phyloP scores from a whole-genome alignment of 768 basidiomycete species.

The Kockovaella imperatae region DNA sequence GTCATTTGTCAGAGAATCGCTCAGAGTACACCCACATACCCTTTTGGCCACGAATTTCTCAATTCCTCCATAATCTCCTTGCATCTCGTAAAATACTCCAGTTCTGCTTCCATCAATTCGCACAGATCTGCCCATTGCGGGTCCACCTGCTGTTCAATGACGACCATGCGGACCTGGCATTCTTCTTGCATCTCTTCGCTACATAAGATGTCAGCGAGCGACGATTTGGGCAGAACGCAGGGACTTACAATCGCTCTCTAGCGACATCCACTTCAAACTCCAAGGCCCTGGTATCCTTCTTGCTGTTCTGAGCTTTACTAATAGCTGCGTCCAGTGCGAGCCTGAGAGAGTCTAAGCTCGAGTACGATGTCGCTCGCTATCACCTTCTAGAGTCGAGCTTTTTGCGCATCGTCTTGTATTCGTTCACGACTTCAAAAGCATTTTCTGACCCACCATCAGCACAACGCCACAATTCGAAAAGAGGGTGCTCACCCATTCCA shows the following conservation, averaged over 20 bases:
- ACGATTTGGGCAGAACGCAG: not conserved
- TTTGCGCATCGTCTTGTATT: constrained; percentile 71
- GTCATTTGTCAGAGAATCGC: not conserved
- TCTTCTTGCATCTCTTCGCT: constrained; percentile 85
- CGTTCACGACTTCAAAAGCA: constrained; percentile 68
- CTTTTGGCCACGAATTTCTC: constrained; percentile 59
- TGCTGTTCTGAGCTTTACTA: constrained; percentile 62
- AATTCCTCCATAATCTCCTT: constrained; percentile 65
- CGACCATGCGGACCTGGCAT: constrained; percentile 67
- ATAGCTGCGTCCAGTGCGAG: constrained; percentile 69
- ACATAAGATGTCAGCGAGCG: constrained; percentile 6
- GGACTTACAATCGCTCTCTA: constrained; percentile 63
- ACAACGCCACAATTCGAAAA: not conserved
- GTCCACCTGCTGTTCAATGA: constrained; percentile 71
- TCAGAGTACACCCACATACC: constrained; percentile 47
- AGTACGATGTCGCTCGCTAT: no score
- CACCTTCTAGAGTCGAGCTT: constrained; percentile 79
- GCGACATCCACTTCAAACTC: constrained; percentile 72
- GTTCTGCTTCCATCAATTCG: constrained; percentile 62
- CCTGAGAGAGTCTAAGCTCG: no score
- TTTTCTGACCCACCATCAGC: constrained; percentile 40
- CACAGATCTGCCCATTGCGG: constrained; percentile 64
- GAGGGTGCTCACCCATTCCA: constrained; percentile 49
- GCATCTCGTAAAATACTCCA: constrained; percentile 66
- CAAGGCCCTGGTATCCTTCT: constrained; percentile 65